Base-by-base conservation (phyloP, 2,329 filamentous ascomycete species). In the Xylaria sp. region DNA sequence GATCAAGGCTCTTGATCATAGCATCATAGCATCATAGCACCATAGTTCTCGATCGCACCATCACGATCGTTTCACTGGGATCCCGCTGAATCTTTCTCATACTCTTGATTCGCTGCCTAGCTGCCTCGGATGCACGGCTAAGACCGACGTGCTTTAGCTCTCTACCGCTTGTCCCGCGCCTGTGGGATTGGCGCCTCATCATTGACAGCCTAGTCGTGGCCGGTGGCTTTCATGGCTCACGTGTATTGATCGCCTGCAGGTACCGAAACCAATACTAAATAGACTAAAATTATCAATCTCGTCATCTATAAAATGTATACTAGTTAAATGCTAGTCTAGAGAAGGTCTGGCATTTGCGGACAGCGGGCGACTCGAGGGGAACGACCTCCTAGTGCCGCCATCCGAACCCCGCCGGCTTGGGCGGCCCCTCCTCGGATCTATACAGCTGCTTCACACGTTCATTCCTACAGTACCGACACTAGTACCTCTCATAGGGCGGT, bases 381-480 rank as follows among this genome's bases (percentile, higher is more conserved):
- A 58, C 36, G n/a, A 28, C 5, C 25, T 7, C 36, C 20, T 43
- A 15, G 55, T 58, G 23, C 55, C 33, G 6, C 55, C 33, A 15
- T 58, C 55, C 36, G 13, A 58, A n/a, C 55, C 55, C 36, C 55
- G 36, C 55, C 54, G 13, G 39, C n/a, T 36, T 23, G 20, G 13
- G 18, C 54, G 33, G 54, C 54, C n/a, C 18, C 46, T 8, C 33
- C 52, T 55, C 54, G 33, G 52, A 56, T 12, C 33, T 23, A 56
- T 56, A 39, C 33, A 25, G 54, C 36, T 20, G 20, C 36, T 15
- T 48, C 43, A 20, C 18, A 20, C 36, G 10, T 36, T 36, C 33
- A 8, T 36, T 36, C 33, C 33, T 36, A 10, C 33, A 36, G 33
- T 36, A 36, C 4, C 28, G 28, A 28, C 28, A 28, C 28, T 28